These are phyloP conservation scores for Lyophyllum atratum DNA, from an alignment of 768 basidiomycete genomes.

Conservation along the genomic window DNA sequence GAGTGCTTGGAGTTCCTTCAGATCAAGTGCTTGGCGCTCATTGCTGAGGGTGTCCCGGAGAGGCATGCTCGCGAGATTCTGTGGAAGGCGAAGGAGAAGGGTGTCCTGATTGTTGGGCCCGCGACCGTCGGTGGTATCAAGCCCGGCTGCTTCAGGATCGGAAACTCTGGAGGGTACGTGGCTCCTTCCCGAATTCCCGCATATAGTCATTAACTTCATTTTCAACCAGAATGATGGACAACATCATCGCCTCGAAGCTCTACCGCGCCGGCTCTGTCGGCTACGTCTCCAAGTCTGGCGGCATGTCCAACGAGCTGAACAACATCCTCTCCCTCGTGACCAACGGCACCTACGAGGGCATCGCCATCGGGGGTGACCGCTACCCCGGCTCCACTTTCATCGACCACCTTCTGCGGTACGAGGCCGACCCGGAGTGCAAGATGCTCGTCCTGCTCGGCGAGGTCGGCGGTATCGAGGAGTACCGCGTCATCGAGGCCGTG, in stretches of 20 bases:
- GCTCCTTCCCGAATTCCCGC: neutral
- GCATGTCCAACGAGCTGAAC: slow-evolving; percentile 99
- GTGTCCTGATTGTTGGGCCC: slow-evolving; percentile 90
- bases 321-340: slow-evolving; percentile 96
- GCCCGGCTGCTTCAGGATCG: slow-evolving; percentile 99
- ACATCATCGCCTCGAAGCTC: slow-evolving; percentile 97
- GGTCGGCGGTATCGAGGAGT: slow-evolving; percentile 98
- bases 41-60: slow-evolving; percentile 99
- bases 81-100: slow-evolving; percentile 81
- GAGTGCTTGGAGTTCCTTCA: slow-evolving; percentile 75
- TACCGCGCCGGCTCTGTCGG: slow-evolving; percentile 97
- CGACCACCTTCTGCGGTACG: slow-evolving; percentile 97
- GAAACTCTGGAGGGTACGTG: slow-evolving; percentile 93
- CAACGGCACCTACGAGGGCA: slow-evolving; percentile 99
- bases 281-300: slow-evolving; percentile 99
- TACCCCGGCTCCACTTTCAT: slow-evolving; percentile 99
- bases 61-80: slow-evolving; percentile 96
- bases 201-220: slow-evolving; percentile 1
- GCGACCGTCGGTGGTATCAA: slow-evolving; percentile 99
- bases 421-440: slow-evolving; percentile 96
- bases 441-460: slow-evolving; percentile 99
- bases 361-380: slow-evolving; percentile 99
- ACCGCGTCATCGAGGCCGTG: slow-evolving; percentile 98
- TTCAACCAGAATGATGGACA: slow-evolving; percentile 92
- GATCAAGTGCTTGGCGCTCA: slow-evolving; percentile 77